A percentile compares a stretch with the other conserved stretches of the same genome.
Conservation (phyloP, 139 green algal species). For the Spirogloea muscicola region DNA sequence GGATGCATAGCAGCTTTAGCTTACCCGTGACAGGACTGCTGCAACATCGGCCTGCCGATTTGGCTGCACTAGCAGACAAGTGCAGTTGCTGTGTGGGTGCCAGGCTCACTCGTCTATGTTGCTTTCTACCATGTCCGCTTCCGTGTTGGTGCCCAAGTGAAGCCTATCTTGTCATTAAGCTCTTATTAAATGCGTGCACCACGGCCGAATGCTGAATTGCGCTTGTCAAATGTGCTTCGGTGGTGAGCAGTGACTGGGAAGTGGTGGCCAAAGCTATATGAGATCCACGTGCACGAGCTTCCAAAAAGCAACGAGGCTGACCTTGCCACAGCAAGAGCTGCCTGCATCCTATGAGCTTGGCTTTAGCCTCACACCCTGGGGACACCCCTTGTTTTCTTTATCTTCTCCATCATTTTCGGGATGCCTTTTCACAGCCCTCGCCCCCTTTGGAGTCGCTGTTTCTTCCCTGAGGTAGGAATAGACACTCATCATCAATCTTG, state of each 20-base stretch:
- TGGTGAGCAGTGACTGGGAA: conserved; percentile 30
- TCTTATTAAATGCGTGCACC: neutral
- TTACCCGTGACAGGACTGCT: neutral
- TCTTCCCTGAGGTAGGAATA: no score
- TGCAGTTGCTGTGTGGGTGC: neutral
- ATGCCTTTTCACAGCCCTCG: no score
- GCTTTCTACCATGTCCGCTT: neutral
- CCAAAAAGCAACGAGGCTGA: no score
- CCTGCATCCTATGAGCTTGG: no score
- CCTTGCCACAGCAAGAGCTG: no score
- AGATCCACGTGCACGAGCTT: neutral
- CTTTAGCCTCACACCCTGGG: no score
- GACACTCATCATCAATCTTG: no score
- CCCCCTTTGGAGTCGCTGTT: no score
- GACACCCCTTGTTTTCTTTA: no score
- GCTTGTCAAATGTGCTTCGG: neutral
- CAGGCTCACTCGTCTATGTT: neutral
- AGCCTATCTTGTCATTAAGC: neutral
- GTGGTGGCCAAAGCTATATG: conserved; percentile 26
- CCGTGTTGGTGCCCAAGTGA: neutral
- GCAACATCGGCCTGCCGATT: neutral
- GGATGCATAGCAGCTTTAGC: neutral
- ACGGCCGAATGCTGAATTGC: neutral
- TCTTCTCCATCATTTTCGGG: no score
- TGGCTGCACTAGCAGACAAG: neutral